Evolutionary conservation across 805 yeast species (phyloP), one percentile per base, ranked within the genome.

Genomic region (Candida koratica): DNA sequence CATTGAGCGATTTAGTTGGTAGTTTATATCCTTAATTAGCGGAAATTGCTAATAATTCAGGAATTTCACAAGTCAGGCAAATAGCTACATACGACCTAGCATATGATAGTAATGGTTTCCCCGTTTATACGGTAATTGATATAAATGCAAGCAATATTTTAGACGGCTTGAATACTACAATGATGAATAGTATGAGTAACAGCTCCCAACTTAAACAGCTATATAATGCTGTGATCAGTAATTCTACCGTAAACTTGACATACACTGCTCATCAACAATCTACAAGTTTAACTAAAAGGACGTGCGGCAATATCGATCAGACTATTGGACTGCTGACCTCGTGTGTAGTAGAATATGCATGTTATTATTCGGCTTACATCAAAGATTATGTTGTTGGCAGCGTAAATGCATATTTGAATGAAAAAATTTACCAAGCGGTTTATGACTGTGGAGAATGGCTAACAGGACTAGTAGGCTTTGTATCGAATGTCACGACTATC

Each of bases 161-260:
- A 24, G 26, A 24, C 11, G 26, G 26, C 6, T 24, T 24, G 26
- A 24, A 24, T 24, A 24, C 26, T 5, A 24, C 26, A 10, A 24
- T 8, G 26, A 24, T 24, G 13, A n/a, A 24, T 24, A 24, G 13
- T 24, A 6, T 24, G 26, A 8, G 13, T 24, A 24, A n/a, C 26
- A 24, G 26, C 26, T 6, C 26, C 26, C 26, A 24, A 24, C 26
- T 24, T 24, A 24, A 24, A 24, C 26, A 24, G 26, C 13, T 24
- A 24, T 24, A 24, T 24, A 24, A 24, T 24, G 26, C 13, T 10
- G 26, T 24, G 26, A n/a, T 24, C 26, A 24, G 26, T 24, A 24
- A 24, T 24, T 24, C 13, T n/a, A 24, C 26, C 14, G 26, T 6
- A 24, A 24, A 24, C 26, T 24, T 24, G 8, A 6, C 6, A 24